Base-by-base conservation (phyloP, 2,329 filamentous ascomycete species). In the Fusarium sp. region DNA sequence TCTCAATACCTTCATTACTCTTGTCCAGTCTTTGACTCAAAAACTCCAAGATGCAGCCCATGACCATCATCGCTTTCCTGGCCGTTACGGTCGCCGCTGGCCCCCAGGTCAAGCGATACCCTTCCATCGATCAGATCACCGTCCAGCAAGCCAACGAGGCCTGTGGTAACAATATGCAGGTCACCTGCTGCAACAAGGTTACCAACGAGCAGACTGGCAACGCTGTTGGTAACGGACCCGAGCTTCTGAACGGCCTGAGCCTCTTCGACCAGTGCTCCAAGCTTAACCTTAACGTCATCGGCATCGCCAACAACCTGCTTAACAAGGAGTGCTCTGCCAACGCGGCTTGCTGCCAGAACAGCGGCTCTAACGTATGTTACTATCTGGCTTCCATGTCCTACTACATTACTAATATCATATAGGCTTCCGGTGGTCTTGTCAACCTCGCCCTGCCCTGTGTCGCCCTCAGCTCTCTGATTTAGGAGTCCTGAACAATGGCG, bases 291-390 rank as follows among this genome's bases (percentile, higher is more conserved):
- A 40, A 59, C 3, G 56, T 59, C 11, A 4, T 59, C 2, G 56
- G 13, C 17, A 45, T 59, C 33, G 56, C 56, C 8, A 56, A 59
- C 4, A 7, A 11, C 40, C 56, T 59, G 22, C 56, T 59, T 2
- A 55, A 59, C 33, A 59, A 59, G 50, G 50, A 59, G 15, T 59
- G 56, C 50, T 24, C 44, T 33, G 56, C 56, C 14, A 55, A 55
- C 7, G 56, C 56, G 2, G 50, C 56, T n/a, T 59, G 56, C 14
- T 59, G 50, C 14, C 56, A 59, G 10, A 20, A 59, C 39, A 59
- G 40, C 10, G 38, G 26, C 20, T 20, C 26, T 6, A 17, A 10
- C 3, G 50, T 53, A 45, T 1, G 39, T 36, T 45, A 3, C 2
- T 13, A 17, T 3, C 15, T 3, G 7, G 8, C 13, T 1, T 3